A percentile compares a stretch with the other conserved stretches of the same genome.
Evolutionary conservation across 768 basidiomycete genomes (phyloP).

Genomic region (Trametopsis cervina): DNA sequence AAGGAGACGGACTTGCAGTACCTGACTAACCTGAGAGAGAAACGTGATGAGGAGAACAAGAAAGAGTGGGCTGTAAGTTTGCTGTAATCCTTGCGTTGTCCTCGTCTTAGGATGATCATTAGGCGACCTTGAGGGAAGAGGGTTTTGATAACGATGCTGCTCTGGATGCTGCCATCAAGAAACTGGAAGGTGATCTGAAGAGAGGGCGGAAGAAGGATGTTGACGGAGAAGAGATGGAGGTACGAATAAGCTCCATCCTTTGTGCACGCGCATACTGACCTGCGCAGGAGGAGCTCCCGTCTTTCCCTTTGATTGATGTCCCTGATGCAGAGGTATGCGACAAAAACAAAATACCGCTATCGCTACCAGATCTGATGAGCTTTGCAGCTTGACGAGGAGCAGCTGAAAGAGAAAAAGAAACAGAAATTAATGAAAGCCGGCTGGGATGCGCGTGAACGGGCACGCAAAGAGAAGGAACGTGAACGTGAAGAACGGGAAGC

Average conservation of each 20-base stretch:
- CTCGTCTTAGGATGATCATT: too few relatives aligned
- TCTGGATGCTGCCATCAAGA: conserved; percentile 79
- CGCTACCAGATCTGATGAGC: too few relatives aligned
- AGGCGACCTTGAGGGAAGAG: conserved; percentile 58
- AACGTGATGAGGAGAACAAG: conserved; percentile 50
- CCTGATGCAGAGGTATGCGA: conserved; percentile 78
- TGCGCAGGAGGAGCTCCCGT: conserved; percentile 63
- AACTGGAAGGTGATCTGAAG: conserved; percentile 73
- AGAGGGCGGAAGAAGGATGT: conserved; percentile 75
- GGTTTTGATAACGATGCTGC: conserved; percentile 74
- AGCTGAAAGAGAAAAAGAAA: conserved; percentile 89
- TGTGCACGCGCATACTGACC: conserved; percentile 1
- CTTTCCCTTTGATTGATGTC: conserved; percentile 86
- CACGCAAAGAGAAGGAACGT: conserved; percentile 80
- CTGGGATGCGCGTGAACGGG: conserved; percentile 82
- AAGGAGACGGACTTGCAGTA: conserved; percentile 73
- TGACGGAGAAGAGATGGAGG: conserved; percentile 56
- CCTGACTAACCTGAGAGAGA: conserved; percentile 57
- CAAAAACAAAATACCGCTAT: too few relatives aligned
- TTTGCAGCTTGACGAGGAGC: conserved; percentile 87
- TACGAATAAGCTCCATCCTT: conserved; percentile 17
- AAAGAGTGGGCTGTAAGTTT: conserved; percentile 66
- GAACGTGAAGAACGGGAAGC: conserved; percentile 65
- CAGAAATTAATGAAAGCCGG: conserved; percentile 92
- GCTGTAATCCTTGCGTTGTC: too few relatives aligned